A percentile compares a stretch with the other conserved stretches of the same genome.
These are phyloP conservation scores for Euphorbia tirucalli DNA, from an alignment of 345 rosid genomes.

Conservation along the genomic window DNA sequence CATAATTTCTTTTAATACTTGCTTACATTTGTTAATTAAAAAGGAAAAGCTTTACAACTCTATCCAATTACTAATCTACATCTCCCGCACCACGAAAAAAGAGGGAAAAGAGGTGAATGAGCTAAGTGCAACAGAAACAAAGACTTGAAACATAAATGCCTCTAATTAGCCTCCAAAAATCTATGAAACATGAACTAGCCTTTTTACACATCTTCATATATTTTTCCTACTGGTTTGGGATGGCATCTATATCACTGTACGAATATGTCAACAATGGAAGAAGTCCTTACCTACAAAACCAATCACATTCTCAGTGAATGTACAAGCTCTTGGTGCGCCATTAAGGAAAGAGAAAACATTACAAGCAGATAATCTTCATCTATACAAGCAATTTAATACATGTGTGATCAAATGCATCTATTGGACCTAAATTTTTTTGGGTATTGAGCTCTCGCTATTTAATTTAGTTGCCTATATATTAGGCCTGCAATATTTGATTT, in stretches of 20 bases:
- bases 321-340: constrained; percentile 24
- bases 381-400: not conserved
- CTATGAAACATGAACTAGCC: not conserved
- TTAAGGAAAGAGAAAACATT: not conserved
- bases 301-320: constrained; percentile 17
- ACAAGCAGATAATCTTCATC: not conserved
- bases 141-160: not conserved
- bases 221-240: not conserved
- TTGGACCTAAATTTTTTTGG: not conserved
- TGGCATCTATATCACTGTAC: not conserved
- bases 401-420: not conserved
- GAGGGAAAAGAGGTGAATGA: not conserved
- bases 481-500: no score
- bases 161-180: not conserved
- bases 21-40: not conserved
- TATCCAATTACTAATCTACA: not conserved
- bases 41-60: not conserved
- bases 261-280: not conserved
- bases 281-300: not conserved
- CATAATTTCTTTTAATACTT: not conserved
- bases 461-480: no score
- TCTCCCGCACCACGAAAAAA: not conserved
- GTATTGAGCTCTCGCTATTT: not conserved
- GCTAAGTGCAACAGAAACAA: not conserved
- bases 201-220: not conserved